A percentile compares a stretch with the other conserved stretches of the same genome.
phyloP scores from a whole-genome alignment of 2,329 filamentous ascomycete species.

The Apiospora sp. region DNA sequence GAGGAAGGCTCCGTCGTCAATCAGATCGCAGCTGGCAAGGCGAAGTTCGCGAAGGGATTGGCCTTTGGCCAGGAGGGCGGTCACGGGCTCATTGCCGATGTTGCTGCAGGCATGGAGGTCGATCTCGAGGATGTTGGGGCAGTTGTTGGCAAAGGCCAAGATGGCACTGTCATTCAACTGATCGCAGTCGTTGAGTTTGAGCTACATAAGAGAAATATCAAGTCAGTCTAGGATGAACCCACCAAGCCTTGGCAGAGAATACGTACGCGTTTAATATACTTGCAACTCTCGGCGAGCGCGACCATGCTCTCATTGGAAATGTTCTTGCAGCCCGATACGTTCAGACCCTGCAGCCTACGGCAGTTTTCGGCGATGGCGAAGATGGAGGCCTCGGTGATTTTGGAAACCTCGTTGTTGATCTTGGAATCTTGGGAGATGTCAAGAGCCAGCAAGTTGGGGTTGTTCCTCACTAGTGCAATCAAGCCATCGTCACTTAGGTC shows the following conservation, averaged over 20 bases:
- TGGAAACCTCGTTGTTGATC: conserved; percentile 79
- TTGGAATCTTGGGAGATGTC: conserved; percentile 84
- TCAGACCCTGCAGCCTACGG: conserved; percentile 85
- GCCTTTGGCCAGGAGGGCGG: conserved; percentile 78
- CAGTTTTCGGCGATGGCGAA: conserved; percentile 82
- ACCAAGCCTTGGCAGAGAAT: background rate
- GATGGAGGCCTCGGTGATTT: conserved; percentile 84
- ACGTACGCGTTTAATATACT: conserved; percentile 83
- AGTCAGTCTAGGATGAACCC: background rate
- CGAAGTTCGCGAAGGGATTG: conserved; percentile 89
- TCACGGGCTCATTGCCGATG: conserved; percentile 85
- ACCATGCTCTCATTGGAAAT: conserved; percentile 89
- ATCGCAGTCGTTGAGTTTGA: conserved; percentile 94
- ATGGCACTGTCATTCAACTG: conserved; percentile 85
- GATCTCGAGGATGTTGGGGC: conserved; percentile 93
- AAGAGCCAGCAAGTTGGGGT: conserved; percentile 82
- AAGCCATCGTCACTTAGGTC: conserved; percentile 86
- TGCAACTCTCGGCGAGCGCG: conserved; percentile 80
- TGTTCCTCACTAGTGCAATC: conserved; percentile 79
- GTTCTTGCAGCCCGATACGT: conserved; percentile 85
- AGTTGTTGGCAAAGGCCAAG: conserved; percentile 85
- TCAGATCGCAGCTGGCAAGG: conserved; percentile 82
- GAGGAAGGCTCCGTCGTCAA: conserved; percentile 90
- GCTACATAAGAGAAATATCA: conserved; percentile 52
- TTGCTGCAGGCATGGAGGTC: conserved; percentile 87